These are phyloP conservation scores for Physaria fendleri DNA, from an alignment of 345 rosid genomes.

Conservation along the genomic window DNA sequence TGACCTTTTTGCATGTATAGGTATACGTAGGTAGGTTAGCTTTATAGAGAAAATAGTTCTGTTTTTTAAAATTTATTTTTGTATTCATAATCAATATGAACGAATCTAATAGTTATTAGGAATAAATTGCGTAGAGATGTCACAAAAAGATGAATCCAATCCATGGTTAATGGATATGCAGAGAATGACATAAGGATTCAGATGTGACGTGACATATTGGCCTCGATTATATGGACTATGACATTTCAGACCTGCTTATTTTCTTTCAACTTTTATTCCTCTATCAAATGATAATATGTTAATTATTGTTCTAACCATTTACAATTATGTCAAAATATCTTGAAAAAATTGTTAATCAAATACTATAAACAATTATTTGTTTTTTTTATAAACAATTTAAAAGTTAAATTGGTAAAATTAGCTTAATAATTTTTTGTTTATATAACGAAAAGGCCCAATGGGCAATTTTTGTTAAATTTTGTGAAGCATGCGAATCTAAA, in stretches of 20 bases:
- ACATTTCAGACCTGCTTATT: conserved; percentile 24
- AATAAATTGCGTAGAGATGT: conserved; percentile 20
- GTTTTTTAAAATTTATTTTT: background rate
- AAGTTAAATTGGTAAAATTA: too few species aligned
- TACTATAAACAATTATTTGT: too few species aligned
- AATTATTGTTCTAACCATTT: background rate
- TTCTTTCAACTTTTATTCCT: background rate
- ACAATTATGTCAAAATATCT: background rate
- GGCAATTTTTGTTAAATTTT: conserved; percentile 6
- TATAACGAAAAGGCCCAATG: conserved; percentile 22
- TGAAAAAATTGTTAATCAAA: background rate
- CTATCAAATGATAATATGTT: background rate
- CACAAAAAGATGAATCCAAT: conserved; percentile 29
- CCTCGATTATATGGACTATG: conserved; percentile 30
- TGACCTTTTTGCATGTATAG: conserved; percentile 27
- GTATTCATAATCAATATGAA: background rate
- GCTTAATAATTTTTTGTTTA: too few species aligned
- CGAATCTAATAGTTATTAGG: conserved; percentile 20
- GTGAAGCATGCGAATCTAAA: conserved; percentile 25
- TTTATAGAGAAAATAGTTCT: conserved; percentile 20
- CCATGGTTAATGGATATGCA: conserved; percentile 30
- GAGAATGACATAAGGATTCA: conserved; percentile 37
- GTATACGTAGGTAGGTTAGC: conserved; percentile 18
- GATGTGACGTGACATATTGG: conserved; percentile 38
- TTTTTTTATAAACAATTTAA: background rate